Percentiles rank a stretch among this genome's conserved stretches.
Conservation (phyloP, 2,329 filamentous ascomycete genomes). For the Ophiostoma novo-ulmi region DNA sequence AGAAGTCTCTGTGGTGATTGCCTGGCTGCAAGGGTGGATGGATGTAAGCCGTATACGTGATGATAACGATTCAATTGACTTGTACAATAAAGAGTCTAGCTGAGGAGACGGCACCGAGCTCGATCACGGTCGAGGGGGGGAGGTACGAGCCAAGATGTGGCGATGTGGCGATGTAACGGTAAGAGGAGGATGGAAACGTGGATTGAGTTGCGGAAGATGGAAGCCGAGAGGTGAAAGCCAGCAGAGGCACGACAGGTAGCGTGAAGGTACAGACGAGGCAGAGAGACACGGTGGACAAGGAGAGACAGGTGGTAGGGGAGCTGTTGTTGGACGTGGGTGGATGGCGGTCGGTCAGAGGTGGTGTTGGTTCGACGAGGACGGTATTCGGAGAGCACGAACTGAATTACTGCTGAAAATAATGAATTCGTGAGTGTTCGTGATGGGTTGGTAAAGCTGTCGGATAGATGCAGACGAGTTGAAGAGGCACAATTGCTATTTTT, state of each 20-base stretch:
- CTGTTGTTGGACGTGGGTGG: background rate
- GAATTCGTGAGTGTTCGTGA: background rate
- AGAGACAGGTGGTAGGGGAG: background rate
- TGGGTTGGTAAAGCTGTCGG: background rate
- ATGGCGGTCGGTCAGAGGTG: constrained; percentile 8
- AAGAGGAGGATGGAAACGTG: background rate
- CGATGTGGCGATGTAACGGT: background rate
- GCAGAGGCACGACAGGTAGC: background rate
- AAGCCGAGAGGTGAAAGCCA: background rate
- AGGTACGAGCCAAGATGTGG: background rate
- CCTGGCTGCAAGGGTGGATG: background rate
- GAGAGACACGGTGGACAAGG: background rate
- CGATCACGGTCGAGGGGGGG: background rate
- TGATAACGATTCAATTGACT: background rate
- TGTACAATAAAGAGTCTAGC: background rate
- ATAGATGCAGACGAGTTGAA: background rate
- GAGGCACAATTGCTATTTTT: constrained; percentile 10
- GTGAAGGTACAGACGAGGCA: background rate
- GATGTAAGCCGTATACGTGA: background rate
- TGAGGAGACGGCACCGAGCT: background rate
- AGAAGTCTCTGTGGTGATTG: background rate
- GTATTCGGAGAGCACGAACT: background rate
- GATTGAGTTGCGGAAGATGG: background rate
- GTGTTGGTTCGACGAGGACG: background rate
- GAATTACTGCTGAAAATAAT: background rate